phyloP scores from a whole-genome alignment of 2,329 filamentous ascomycete species.

The Epichloe sp. region DNA sequence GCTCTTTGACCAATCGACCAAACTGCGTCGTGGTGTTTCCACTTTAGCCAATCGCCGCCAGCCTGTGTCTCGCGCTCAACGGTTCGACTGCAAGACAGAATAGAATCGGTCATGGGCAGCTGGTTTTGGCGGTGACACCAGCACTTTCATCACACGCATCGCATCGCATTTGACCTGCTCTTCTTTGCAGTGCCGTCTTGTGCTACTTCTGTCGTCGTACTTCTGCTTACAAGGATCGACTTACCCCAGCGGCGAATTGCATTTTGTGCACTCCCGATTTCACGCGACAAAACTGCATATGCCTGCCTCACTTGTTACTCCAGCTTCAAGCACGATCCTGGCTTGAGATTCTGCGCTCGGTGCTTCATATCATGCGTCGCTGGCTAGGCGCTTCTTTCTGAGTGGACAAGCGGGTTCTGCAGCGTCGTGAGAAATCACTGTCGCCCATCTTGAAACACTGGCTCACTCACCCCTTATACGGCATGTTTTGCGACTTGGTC shows the following conservation, averaged over 20 bases:
- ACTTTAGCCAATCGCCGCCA: neutral
- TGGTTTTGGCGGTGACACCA: neutral
- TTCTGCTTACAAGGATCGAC: too few species aligned
- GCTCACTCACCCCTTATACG: neutral
- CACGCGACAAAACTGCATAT: conserved; percentile 1
- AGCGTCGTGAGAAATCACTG: neutral
- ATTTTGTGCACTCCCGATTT: neutral
- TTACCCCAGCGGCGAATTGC: neutral
- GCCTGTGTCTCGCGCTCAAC: neutral
- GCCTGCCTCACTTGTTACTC: neutral
- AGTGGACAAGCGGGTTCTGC: neutral
- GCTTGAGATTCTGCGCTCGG: neutral
- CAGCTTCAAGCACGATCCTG: neutral
- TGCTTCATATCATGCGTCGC: neutral
- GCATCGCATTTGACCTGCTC: neutral
- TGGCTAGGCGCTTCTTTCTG: neutral
- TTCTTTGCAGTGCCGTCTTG: neutral
- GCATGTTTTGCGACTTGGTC: neutral
- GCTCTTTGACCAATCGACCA: neutral
- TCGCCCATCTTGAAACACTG: neutral
- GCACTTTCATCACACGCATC: neutral
- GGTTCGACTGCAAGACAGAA: neutral
- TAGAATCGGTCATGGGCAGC: neutral
- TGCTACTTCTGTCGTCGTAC: too few species aligned
- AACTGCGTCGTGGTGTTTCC: neutral